phyloP scores from a whole-genome alignment of 1,139 yeast species.

The Suhomyces choctaworum region DNA sequence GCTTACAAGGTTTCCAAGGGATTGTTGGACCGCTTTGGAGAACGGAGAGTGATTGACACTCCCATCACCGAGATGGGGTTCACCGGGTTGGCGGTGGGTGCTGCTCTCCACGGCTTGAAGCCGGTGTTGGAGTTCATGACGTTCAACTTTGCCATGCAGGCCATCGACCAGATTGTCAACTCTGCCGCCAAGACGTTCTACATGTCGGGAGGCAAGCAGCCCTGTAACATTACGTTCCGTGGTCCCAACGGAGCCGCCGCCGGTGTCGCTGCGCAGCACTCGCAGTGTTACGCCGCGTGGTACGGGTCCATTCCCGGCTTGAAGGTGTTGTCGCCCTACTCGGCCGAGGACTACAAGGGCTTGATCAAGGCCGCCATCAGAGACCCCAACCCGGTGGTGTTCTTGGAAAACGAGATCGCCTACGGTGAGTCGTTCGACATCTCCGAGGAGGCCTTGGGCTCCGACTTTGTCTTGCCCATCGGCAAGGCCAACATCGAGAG shows the following conservation, averaged over 20 bases:
- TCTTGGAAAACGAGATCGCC: constrained; percentile 92
- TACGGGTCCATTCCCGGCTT: constrained; percentile 98
- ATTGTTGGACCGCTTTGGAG: constrained; percentile 93
- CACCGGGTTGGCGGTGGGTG: constrained; percentile 96
- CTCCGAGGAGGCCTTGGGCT: constrained; percentile 82
- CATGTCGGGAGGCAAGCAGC: constrained; percentile 99
- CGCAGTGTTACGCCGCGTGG: constrained; percentile 98
- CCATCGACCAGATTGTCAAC: constrained; percentile 96
- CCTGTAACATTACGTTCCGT: constrained; percentile 95
- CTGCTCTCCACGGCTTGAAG: constrained; percentile 94
- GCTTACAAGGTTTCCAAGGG: constrained; percentile 98
- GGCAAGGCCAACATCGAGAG: constrained; percentile 95
- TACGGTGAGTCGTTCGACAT: constrained; percentile 92
- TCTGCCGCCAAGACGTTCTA: constrained; percentile 98
- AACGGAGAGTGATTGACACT: constrained; percentile 93
- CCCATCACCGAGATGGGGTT: constrained; percentile 99
- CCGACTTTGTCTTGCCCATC: constrained; percentile 89
- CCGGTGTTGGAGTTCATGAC: constrained; percentile 99
- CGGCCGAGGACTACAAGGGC: constrained; percentile 96
- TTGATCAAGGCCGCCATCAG: constrained; percentile 93
- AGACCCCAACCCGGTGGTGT: constrained; percentile 97
- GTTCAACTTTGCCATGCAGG: constrained; percentile 98
- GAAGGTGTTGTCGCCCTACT: constrained; percentile 92
- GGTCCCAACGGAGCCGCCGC: constrained; percentile 99
- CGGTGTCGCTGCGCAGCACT: constrained; percentile 99